Evolutionary conservation across 371 early-diverging fungal genomes (phyloP).

Genomic region (Mucor indicus): DNA sequence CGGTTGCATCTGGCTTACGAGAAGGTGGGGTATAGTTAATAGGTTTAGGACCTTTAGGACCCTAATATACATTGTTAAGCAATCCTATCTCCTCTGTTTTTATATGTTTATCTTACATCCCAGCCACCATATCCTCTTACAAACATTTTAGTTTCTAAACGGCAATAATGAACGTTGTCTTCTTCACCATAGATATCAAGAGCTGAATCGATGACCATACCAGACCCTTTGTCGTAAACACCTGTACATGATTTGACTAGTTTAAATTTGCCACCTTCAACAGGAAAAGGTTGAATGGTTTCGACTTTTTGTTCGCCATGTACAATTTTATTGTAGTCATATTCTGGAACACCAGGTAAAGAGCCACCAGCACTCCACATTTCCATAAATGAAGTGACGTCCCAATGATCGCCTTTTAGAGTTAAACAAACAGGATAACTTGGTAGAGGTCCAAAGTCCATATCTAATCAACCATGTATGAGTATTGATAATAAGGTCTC

Average conservation of each 20-base stretch:
- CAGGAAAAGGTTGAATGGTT: constrained; percentile 56
- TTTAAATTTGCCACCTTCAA: constrained; percentile 52
- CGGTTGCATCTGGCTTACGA: constrained; percentile 53
- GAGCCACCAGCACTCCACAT: constrained; percentile 26
- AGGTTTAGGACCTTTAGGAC: constrained; percentile 52
- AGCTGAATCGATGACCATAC: constrained; percentile 64
- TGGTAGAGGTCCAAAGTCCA: constrained; percentile 64
- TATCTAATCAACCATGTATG: constrained; percentile 25
- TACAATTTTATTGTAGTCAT: constrained; percentile 64
- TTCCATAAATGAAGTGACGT: constrained; percentile 60
- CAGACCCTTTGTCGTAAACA: constrained; percentile 64
- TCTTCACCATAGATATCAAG: constrained; percentile 53
- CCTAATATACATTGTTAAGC: not conserved
- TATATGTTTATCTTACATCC: constrained; percentile 27
- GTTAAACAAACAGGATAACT: constrained; percentile 66
- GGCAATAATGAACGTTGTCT: constrained; percentile 44
- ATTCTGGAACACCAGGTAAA: constrained; percentile 63
- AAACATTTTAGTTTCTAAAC: constrained; percentile 49
- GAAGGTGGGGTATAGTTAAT: constrained; percentile 34
- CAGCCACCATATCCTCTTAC: constrained; percentile 59
- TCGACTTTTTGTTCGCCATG: constrained; percentile 75
- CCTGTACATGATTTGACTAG: constrained; percentile 41
- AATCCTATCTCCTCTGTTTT: no score
- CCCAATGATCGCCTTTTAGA: constrained; percentile 51
- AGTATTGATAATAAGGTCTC: not conserved